Base-by-base conservation (phyloP, 768 basidiomycete species). In the Thelephora ganbajun region DNA sequence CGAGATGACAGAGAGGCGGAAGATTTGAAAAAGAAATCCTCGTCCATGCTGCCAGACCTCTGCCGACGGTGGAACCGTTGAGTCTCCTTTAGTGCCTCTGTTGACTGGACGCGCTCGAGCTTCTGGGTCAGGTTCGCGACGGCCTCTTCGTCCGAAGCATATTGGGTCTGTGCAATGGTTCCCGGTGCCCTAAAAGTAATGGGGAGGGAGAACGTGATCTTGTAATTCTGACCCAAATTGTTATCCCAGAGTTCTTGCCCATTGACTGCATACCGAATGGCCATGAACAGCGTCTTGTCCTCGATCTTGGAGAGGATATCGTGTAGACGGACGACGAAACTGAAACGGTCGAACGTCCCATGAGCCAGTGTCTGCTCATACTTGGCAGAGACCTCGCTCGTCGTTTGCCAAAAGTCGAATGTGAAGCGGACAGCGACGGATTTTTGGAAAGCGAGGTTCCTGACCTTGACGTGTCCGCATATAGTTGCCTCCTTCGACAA, bases 401-500 rank as follows among this genome's bases (percentile, higher is more conserved):
- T 93, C 43, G 94, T 99, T 63, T 91, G 89, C 94, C 94, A 98
- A 54, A 70, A 73, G 60, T 98, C 94, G 55, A 93, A 75, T 1
- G 94, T 97, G 63, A 96, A 98, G 23, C 94, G 78, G 20, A 91
- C 77, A 6, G 80, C 83, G 46, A 98, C 72, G 70, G 77, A 76
- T 66, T 97, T 98, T 56, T 83, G 71, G 65, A 79, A 98, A 6
- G 89, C 78, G 44, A 97, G 59, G 61, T 98, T 97, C 56, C 79
- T 74, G 49, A 94, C 86, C 43, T 79, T 76, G 39, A 90, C 73
- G 35, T 68, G 69, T 20, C 94, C 94, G n/a, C 71, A 62, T 45
- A 97, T 72, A 33, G 64, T 64, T 33, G 68, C 68, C 50, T 77
- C 78, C 20, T 67, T 57, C 7, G 71, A 64, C 33, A 87, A 66